A percentile compares a stretch with the other conserved stretches of the same genome.
Evolutionary conservation across 441 rosid species (phyloP).

Genomic region (Adansonia rubrostipa): DNA sequence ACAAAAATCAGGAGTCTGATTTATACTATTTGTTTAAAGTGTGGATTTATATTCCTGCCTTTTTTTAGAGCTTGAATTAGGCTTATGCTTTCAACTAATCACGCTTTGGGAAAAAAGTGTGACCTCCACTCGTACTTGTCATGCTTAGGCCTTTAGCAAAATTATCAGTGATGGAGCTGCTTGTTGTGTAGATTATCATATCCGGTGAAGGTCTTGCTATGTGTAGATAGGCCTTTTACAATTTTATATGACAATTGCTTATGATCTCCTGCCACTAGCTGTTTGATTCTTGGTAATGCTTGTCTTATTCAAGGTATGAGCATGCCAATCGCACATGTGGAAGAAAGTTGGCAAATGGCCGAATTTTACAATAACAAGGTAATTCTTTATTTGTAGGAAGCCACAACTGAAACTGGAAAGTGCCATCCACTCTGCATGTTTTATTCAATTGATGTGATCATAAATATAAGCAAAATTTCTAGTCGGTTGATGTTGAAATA

Average conservation of each 20-base stretch:
- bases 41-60: background rate
- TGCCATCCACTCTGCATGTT: background rate
- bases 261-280: background rate
- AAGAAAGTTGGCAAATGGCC: slow-evolving; percentile 99
- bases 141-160: slow-evolving; percentile 1
- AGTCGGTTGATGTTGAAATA: slow-evolving; percentile 15
- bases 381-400: slow-evolving; percentile 20
- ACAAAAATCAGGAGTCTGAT: background rate
- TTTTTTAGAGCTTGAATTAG: slow-evolving; percentile 5
- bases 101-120: background rate
- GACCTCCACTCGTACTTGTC: background rate
- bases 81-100: slow-evolving; percentile 2
- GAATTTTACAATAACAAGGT: slow-evolving; percentile 99
- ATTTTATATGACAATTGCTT: slow-evolving; percentile 15
- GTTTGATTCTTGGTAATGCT: slow-evolving; percentile 20
- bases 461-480: background rate
- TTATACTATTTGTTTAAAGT: slow-evolving; percentile 7
- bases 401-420: background rate
- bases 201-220: background rate
- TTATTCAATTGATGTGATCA: background rate
- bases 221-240: background rate
- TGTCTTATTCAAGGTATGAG: slow-evolving; percentile 70
- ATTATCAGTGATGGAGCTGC: background rate
- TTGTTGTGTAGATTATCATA: background rate
- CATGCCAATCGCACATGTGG: slow-evolving; percentile 96